Evolutionary conservation across 306 rosid genomes (phyloP), one percentile per base, ranked within the genome.

Genomic region (Fragaria vesca): DNA sequence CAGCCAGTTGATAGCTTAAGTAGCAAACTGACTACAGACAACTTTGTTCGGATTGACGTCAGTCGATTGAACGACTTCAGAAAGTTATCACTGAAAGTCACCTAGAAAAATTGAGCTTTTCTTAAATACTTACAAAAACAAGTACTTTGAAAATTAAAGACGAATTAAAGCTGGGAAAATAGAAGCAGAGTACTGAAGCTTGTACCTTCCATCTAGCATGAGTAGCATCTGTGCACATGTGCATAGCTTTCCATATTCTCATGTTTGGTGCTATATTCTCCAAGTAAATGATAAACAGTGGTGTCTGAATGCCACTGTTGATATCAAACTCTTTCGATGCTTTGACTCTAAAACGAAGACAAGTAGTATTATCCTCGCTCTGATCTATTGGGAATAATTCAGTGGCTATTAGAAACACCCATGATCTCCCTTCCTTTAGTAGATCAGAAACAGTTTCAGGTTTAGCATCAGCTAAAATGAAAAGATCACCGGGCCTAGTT

Each of bases 191-290:
- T 15, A 54, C 26, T 20, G 1, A 2, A 20, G 61, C 8, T 26
- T 60, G n/a, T 87, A 93, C 97, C 97, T 86, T 88, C 97, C 96
- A 93, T 73, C 68, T 83, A 30, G 91, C 79, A 72, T 57, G 30
- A 28, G 30, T 28, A 28, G 30, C 34, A 32, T 32, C 55, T 17
- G 66, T 34, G 2, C 24, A 30, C 87, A 85, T 88, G 80, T 89
- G 92, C 69, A 89, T 74, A 0, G 90, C 85, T 1, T 72, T 84
- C 91, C 93, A 91, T 73, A 89, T 86, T 80, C 97, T 85, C 70
- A 71, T 80, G 72, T 83, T 74, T 2, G 92, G 76, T 15, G 48
- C 76, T 54, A 86, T 76, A 71, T 91, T 91, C 18, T 77, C 78
- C 85, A 91, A 51, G 81, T 83, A 91, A 43, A 88, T 16, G 2